Evolutionary conservation across 1,284 basidiomycete species (phyloP).

Genomic region (Leccinum subrobustum): DNA sequence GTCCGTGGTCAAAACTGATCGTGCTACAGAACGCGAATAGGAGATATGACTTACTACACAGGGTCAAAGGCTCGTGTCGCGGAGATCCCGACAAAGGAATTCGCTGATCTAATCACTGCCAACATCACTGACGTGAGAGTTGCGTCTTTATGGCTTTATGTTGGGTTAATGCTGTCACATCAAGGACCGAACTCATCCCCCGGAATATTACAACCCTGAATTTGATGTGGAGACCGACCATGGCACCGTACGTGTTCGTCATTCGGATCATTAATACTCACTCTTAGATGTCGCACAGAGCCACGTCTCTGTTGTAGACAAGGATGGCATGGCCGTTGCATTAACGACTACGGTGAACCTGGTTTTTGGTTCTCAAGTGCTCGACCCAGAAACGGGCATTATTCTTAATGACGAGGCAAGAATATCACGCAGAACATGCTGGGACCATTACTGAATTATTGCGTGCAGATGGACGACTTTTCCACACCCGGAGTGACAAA

Average conservation of each 20-base stretch:
- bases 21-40: constrained; percentile 67
- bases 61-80: constrained; percentile 57
- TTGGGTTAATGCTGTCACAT: constrained; percentile 14
- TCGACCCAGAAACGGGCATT: constrained; percentile 84
- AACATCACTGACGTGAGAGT: constrained; percentile 79
- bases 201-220: constrained; percentile 82
- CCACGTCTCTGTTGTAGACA: constrained; percentile 80
- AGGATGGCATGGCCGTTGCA: constrained; percentile 81
- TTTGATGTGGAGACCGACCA: constrained; percentile 80
- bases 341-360: constrained; percentile 88
- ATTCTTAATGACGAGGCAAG: constrained; percentile 83
- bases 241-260: constrained; percentile 66
- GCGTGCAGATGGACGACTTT: constrained; percentile 81
- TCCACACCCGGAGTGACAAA: constrained; percentile 80
- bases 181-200: constrained; percentile 75
- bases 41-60: constrained; percentile 64
- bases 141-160: neutral
- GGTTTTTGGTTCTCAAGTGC: constrained; percentile 83
- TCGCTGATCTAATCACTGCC: constrained; percentile 55
- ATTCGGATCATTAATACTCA: constrained; percentile 5
- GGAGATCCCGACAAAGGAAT: constrained; percentile 72
- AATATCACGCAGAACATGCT: neutral
- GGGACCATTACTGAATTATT: constrained; percentile 9
- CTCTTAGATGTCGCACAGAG: constrained; percentile 46
- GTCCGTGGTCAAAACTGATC: constrained; percentile 11